Evolutionary conservation across 495 filamentous ascomycete species (phyloP), one percentile per base, ranked within the genome.

Genomic region (Aspergillus incahuasiensis): DNA sequence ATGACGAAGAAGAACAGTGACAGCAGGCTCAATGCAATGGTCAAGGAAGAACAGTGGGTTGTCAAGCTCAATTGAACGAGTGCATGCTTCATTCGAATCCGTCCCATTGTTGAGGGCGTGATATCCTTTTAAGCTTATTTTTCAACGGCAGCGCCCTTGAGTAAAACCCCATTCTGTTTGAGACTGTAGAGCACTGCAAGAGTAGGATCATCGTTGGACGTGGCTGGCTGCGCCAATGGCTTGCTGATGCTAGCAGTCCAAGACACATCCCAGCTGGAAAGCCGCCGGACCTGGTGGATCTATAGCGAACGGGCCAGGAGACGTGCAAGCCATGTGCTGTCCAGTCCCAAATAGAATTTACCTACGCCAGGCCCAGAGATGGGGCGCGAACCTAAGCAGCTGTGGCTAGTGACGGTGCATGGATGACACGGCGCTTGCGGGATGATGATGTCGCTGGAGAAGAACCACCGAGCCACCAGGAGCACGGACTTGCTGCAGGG

Each of bases 151-250:
- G 24, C 54, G 20, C 28, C 48, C 39, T 34, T 42, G 63, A 56
- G 56, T 22, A 50, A 57, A 61, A 61, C 54, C 57, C 35, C 44
- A 49, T 54, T 21, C 12, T 32, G 44, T 12, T 20, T 25, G 24
- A 34, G 20, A 39, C 12, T 35, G 28, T 24, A 35, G 41, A 41
- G 45, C 35, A 21, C 16, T 48, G 53, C 38, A 42, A 56, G 38
- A 56, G 58, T 55, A 68, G 56, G 61, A 72, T 71, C 63, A 73
- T 67, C 62, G 41, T 58, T 20, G 52, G 55, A 30, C 61, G 67
- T 64, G 61, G 60, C 55, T 52, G 63, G 64, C 63, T 67, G 64
- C 59, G 59, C 64, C 63, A 68, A 71, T 68, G 48, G 63, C 64
- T 19, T 40, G 56, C 48, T 55, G 60, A 56, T 61, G 56, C 61